Evolutionary conservation across 192 early-diverging fungal genomes (phyloP).

Genomic region (Helicostylum pulchrum): DNA sequence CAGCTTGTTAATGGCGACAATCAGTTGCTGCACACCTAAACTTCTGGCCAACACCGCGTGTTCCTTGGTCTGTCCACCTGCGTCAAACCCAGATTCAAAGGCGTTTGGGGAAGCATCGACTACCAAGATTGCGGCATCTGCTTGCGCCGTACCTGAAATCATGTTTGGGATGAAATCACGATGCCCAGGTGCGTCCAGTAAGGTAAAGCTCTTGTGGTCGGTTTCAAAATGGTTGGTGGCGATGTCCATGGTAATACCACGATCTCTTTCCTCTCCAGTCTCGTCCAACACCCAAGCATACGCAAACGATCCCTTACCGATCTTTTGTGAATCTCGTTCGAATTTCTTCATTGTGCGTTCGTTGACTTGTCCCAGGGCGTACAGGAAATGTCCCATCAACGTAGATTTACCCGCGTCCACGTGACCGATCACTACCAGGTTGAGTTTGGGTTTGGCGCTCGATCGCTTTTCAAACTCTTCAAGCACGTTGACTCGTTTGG

Average conservation of each 20-base stretch:
- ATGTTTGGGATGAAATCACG: conserved; percentile 99
- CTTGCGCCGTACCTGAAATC: conserved; percentile 93
- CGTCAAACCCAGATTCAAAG: conserved; percentile 95
- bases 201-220: conserved; percentile 66
- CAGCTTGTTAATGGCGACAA: conserved; percentile 95
- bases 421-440: conserved; percentile 90
- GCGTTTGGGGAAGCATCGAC: conserved; percentile 85
- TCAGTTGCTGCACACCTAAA: conserved; percentile 88
- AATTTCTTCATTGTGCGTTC: conserved; percentile 84
- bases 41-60: conserved; percentile 89
- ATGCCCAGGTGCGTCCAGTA: conserved; percentile 97
- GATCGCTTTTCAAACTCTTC: conserved; percentile 68
- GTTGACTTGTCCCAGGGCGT: conserved; percentile 83
- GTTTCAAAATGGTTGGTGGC: conserved; percentile 91
- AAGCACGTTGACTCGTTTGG: conserved; percentile 67
- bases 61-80: conserved; percentile 94
- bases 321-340: conserved; percentile 86
- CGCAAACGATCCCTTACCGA: conserved; percentile 93
- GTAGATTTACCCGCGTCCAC: conserved; percentile 98
- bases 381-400: conserved; percentile 93
- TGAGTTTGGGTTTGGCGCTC: conserved; percentile 67
- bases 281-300: conserved; percentile 98
- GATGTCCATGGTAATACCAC: conserved; percentile 97
- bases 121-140: conserved; percentile 93
- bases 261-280: conserved; percentile 85